Evolutionary conservation across 768 basidiomycete species (phyloP).

Genomic region (Leccinum ochraceum): DNA sequence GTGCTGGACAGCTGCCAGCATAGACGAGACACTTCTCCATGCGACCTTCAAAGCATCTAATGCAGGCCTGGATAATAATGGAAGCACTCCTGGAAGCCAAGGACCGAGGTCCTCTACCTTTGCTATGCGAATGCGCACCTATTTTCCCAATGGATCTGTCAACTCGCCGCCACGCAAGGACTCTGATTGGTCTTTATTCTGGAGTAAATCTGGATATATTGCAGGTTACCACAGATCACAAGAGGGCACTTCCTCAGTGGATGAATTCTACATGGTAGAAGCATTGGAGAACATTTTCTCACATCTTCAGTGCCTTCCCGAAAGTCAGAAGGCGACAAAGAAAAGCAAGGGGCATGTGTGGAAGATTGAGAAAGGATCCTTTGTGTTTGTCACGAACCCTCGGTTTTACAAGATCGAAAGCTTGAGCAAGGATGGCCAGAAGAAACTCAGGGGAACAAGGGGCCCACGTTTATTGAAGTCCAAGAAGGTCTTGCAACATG

Average conservation of each 20-base stretch:
- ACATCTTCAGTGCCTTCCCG: slow-evolving; percentile 9
- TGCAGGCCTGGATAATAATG: not conserved
- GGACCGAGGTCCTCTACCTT: slow-evolving; percentile 6
- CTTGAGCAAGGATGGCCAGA: not conserved
- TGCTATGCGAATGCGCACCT: not conserved
- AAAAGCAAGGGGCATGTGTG: slow-evolving; percentile 10
- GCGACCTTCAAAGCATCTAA: slow-evolving; percentile 5
- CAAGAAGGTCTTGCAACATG: not conserved
- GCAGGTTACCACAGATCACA: slow-evolving; percentile 1
- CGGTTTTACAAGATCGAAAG: not conserved
- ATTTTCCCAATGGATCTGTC: slow-evolving; percentile 5
- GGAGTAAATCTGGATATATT: slow-evolving; percentile 2
- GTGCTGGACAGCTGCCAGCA: slow-evolving; percentile 8
- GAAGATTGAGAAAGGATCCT: not conserved
- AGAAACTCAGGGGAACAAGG: not conserved
- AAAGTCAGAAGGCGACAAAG: not conserved
- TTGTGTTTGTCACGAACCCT: not conserved
- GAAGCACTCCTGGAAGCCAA: not conserved
- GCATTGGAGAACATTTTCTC: slow-evolving; percentile 1
- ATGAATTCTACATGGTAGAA: not conserved
- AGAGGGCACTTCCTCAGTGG: not conserved
- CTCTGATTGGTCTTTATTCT: not conserved
- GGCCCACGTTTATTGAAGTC: not conserved
- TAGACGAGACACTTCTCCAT: slow-evolving; percentile 1
- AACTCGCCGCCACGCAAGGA: no score